phyloP scores from a whole-genome alignment of 495 filamentous ascomycete species.

The Wilcoxina mikolae region DNA sequence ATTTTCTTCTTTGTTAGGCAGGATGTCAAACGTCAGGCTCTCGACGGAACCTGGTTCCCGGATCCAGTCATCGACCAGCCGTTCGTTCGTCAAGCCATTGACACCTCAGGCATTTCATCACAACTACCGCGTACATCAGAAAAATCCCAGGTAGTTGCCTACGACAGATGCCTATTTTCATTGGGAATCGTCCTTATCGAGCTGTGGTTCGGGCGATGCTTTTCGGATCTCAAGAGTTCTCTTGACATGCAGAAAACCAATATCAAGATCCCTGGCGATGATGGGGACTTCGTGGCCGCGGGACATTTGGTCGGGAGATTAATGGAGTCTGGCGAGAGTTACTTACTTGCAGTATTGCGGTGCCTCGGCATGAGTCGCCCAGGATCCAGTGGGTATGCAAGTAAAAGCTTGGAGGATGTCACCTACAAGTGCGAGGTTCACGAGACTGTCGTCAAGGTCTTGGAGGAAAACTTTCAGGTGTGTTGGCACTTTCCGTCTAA shows the following conservation, averaged over 20 bases:
- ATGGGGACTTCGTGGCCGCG: too few species aligned
- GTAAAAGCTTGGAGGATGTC: conserved; percentile 16
- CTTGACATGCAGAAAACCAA: too few species aligned
- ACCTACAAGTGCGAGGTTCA: conserved; percentile 27
- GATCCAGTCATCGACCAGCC: conserved; percentile 1
- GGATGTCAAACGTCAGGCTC: background rate
- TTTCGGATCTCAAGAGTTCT: too few species aligned
- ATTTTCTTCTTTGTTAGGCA: conserved; percentile 20
- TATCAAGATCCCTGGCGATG: background rate
- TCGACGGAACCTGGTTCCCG: background rate
- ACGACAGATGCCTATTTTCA: conserved; percentile 11
- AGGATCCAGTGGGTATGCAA: background rate
- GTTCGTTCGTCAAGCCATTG: conserved; percentile 24
- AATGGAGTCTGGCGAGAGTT: background rate
- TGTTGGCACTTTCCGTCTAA: too few species aligned
- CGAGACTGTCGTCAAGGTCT: conserved; percentile 21
- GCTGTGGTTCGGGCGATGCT: conserved; percentile 24
- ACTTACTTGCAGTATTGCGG: background rate
- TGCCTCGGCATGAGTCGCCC: background rate
- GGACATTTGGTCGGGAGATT: too few species aligned
- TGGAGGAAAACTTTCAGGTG: conserved; percentile 21
- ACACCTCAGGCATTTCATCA: background rate
- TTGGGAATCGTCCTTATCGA: conserved; percentile 29
- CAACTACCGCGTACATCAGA: too few species aligned
- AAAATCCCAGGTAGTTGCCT: background rate